Conservation (phyloP, 352 stramenopile species). For the Pythium myriotylum region DNA sequence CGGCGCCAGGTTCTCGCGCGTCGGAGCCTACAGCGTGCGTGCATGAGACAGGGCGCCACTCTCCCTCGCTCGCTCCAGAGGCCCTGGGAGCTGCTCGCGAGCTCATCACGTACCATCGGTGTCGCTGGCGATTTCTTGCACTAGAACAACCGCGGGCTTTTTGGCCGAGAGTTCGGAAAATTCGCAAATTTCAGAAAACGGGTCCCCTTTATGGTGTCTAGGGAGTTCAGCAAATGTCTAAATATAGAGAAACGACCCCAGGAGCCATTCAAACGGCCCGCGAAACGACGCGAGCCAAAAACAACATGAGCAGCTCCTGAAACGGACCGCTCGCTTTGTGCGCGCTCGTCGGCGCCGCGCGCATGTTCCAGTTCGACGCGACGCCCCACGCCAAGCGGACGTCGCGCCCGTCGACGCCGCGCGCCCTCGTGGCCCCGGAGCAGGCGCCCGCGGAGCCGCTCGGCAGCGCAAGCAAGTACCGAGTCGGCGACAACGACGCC, state of each 20-base stretch:
- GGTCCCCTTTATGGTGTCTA: too few species aligned
- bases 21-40: slow-evolving; percentile 17
- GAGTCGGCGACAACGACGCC: slow-evolving; percentile 3
- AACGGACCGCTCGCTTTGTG: not conserved
- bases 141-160: slow-evolving; percentile 19
- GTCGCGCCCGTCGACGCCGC: slow-evolving; percentile 32
- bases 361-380: slow-evolving; percentile 45
- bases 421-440: slow-evolving; percentile 39
- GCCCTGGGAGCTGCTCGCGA: too few species aligned
- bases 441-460: not conserved
- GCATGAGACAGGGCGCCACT: not conserved
- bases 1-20: slow-evolving; percentile 73
- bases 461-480: slow-evolving; percentile 29
- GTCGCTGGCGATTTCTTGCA: slow-evolving; percentile 20
- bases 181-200: slow-evolving; percentile 11
- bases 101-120: slow-evolving; percentile 27
- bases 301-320: not conserved
- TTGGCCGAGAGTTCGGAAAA: not conserved
- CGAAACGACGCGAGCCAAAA: slow-evolving; percentile 17
- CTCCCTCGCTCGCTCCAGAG: too few species aligned
- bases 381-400: slow-evolving; percentile 30
- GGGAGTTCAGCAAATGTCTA: not conserved
- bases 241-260: slow-evolving; percentile 10
- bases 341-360: too few species aligned
- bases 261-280: slow-evolving; percentile 10